These are phyloP conservation scores for Chlamydomonas applanata DNA, from an alignment of 139 green algal genomes.

Conservation along the genomic window DNA sequence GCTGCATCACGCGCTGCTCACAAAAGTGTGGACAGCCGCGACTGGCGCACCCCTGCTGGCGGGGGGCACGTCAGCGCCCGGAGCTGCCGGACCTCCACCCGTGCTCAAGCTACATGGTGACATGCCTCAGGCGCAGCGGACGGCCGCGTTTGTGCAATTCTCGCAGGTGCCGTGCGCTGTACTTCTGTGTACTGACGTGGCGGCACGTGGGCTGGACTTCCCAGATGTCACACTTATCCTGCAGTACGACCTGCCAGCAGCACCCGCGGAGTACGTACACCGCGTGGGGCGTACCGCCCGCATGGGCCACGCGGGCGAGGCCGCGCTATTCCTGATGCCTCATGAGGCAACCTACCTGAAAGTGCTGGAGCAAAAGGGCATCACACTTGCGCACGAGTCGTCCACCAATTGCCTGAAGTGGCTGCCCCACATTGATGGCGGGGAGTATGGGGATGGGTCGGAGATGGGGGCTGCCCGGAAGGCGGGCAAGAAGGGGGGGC, in stretches of 20 bases:
- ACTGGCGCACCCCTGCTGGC: constrained; percentile 37
- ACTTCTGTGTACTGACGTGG: constrained; percentile 87
- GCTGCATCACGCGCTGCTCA: constrained; percentile 68
- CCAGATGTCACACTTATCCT: constrained; percentile 81
- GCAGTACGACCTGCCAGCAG: constrained; percentile 90
- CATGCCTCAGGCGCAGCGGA: constrained; percentile 81
- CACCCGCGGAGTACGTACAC: constrained; percentile 83
- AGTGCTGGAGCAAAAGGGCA: constrained; percentile 56
- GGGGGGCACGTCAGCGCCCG: background rate
- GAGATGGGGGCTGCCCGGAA: background rate
- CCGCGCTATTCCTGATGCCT: constrained; percentile 85
- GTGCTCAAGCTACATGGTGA: constrained; percentile 92
- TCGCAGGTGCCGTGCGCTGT: constrained; percentile 55
- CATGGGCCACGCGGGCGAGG: constrained; percentile 77
- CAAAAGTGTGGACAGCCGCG: background rate
- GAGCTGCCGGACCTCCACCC: constrained; percentile 5
- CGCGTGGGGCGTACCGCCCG: constrained; percentile 87
- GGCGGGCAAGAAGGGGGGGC: background rate
- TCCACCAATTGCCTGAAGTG: background rate
- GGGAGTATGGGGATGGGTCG: background rate
- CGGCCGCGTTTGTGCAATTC: constrained; percentile 73
- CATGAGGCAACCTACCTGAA: constrained; percentile 77
- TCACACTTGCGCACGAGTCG: constrained; percentile 25
- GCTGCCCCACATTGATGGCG: background rate
- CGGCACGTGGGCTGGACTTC: constrained; percentile 90